Evolutionary conservation across 2,329 filamentous ascomycete species (phyloP).

Genomic region (Ceratocystis destructans): DNA sequence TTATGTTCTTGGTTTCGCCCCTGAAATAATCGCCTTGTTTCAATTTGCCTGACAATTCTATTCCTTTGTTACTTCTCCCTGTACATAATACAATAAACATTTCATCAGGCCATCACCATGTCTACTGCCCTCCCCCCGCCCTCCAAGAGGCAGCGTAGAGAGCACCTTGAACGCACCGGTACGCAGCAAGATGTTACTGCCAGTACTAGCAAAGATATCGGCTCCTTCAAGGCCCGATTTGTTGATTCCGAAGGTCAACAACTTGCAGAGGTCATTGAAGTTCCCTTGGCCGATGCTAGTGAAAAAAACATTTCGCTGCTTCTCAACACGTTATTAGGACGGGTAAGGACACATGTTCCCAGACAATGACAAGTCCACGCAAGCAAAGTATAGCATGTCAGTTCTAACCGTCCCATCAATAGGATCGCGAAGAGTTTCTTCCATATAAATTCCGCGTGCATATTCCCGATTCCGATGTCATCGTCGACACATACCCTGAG

Average conservation of each 20-base stretch:
- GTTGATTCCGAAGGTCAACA: constrained; percentile 65
- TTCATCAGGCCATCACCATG: constrained; percentile 36
- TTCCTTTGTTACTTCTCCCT: background rate
- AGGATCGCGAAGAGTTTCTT: constrained; percentile 45
- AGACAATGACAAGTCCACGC: no score
- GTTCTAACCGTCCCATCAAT: constrained; percentile 11
- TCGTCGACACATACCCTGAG: constrained; percentile 43
- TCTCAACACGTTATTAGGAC: constrained; percentile 68
- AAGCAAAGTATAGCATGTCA: no score
- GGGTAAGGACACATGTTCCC: constrained; percentile 35
- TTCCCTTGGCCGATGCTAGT: constrained; percentile 70
- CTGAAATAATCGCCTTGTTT: background rate
- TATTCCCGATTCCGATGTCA: constrained; percentile 38
- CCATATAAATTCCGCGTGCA: constrained; percentile 49
- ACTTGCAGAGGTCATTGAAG: constrained; percentile 54
- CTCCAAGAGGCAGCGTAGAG: constrained; percentile 73
- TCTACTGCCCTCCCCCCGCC: constrained; percentile 71
- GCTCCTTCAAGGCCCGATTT: constrained; percentile 76
- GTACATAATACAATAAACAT: background rate
- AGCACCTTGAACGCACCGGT: constrained; percentile 54
- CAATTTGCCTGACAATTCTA: background rate
- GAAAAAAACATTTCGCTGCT: constrained; percentile 83
- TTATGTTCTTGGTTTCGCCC: background rate
- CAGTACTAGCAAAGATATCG: constrained; percentile 53
- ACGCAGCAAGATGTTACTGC: constrained; percentile 62